Conservation (phyloP, 306 rosid species). For the Trichosanthes cucumerina region DNA sequence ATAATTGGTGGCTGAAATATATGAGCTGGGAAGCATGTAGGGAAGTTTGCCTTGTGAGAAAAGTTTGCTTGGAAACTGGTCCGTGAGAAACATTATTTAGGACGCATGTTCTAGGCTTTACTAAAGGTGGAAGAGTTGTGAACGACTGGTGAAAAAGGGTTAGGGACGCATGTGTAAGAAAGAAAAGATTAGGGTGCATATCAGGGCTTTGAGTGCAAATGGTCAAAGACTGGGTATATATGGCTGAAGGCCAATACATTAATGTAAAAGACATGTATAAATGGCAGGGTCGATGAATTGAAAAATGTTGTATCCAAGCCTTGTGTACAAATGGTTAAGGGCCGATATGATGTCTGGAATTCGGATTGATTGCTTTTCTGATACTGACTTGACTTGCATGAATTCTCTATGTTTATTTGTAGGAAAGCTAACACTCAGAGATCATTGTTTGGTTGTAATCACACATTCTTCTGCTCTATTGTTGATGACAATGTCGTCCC, state of each 20-base stretch:
- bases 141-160: neutral
- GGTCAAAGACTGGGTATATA: too few species aligned
- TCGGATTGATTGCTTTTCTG: neutral
- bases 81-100: neutral
- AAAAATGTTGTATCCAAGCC: too few species aligned
- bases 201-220: too few species aligned
- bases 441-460: neutral
- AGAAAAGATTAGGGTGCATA: too few species aligned
- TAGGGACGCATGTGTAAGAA: too few species aligned
- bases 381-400: neutral
- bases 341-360: neutral
- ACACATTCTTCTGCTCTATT: neutral
- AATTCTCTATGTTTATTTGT: neutral
- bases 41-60: neutral
- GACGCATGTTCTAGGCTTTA: neutral
- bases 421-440: neutral
- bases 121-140: neutral
- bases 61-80: too few species aligned
- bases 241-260: too few species aligned
- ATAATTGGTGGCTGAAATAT: neutral
- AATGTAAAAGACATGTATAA: too few species aligned
- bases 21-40: neutral
- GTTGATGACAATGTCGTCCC: conserved; percentile 47
- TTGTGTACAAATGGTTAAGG: too few species aligned
- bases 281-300: too few species aligned